A percentile compares a stretch with the other conserved stretches of the same genome.
Conservation (phyloP, 768 basidiomycete species). For the Cubamyces lactineus region DNA sequence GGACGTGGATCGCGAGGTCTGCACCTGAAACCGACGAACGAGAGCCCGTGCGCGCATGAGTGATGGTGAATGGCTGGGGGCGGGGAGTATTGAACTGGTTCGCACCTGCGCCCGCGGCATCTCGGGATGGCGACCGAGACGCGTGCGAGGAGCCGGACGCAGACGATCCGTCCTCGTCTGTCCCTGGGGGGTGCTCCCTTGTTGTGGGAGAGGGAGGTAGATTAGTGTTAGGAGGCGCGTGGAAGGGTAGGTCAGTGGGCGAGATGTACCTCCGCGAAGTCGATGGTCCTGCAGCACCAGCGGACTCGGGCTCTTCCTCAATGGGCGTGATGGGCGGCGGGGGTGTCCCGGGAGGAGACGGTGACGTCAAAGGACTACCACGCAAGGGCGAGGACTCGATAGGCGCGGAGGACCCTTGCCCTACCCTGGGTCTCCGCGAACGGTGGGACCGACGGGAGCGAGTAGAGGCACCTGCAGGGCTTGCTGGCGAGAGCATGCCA, state of each 20-base stretch:
- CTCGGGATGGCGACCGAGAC: slow-evolving; percentile 58
- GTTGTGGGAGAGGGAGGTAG: slow-evolving; percentile 48
- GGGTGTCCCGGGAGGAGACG: slow-evolving; percentile 51
- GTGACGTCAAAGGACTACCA: slow-evolving; percentile 46
- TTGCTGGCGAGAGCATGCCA: slow-evolving; percentile 45
- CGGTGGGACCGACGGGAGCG: slow-evolving; percentile 63
- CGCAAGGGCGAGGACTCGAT: slow-evolving; percentile 70
- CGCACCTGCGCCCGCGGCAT: slow-evolving; percentile 69
- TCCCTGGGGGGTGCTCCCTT: slow-evolving; percentile 32
- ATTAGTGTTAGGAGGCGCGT: slow-evolving; percentile 51
- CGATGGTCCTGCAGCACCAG: slow-evolving; percentile 52
- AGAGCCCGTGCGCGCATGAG: slow-evolving; percentile 36
- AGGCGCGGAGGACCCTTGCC: slow-evolving; percentile 43
- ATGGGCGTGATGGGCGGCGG: slow-evolving; percentile 80
- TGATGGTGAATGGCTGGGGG: slow-evolving; percentile 47
- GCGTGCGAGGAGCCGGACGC: slow-evolving; percentile 41
- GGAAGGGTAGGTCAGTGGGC: slow-evolving; percentile 66
- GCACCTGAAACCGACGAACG: slow-evolving; percentile 51
- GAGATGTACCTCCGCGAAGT: slow-evolving; percentile 56
- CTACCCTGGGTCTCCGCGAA: slow-evolving; percentile 55
- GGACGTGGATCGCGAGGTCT: slow-evolving; percentile 70
- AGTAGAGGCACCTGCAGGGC: slow-evolving; percentile 51
- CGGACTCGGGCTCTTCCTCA: slow-evolving; percentile 57
- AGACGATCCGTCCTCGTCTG: slow-evolving; percentile 34
- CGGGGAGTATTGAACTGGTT: slow-evolving; percentile 79